Evolutionary conservation across 2,329 filamentous ascomycete species (phyloP), one percentile per base, ranked within the genome.

Genomic region (Ophiostoma angusticollis): DNA sequence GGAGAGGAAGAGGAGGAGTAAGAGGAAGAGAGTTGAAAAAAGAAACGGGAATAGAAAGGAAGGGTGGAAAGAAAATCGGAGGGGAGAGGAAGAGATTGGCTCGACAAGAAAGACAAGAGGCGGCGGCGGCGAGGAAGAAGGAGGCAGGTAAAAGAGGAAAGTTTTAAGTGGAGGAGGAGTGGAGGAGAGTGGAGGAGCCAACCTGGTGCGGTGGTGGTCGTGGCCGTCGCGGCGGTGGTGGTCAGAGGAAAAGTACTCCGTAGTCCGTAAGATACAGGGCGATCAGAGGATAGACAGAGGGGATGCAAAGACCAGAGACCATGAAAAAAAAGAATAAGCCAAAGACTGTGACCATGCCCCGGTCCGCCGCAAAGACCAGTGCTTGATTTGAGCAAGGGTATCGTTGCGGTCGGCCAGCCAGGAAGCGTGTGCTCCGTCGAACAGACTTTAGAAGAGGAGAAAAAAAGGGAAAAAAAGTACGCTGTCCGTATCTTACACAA

Each of bases 221-320:
- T 31, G 27, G 39, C 34, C 29, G 36, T 17, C 28, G 39, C 27
- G 28, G 32, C 27, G 35, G 24, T 31, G 35, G 29, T 37, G 35
- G 32, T 32, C 9, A 33, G 30, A 6, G 23, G 36, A 14, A 43
- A 41, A 46, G 43, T 42, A 44, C 39, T n/a, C n/a, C n/a, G n/a
- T n/a, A n/a, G n/a, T n/a, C n/a, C n/a, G n/a, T n/a, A n/a, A n/a
- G n/a, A n/a, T n/a, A n/a, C n/a, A n/a, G 43, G 34, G 43, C 44
- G 44, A 48, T 46, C 44, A 47, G 41, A 45, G 45, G 18, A 37
- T n/a, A n/a, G n/a, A n/a, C n/a, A n/a, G n/a, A n/a, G n/a, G n/a
- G n/a, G n/a, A n/a, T n/a, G n/a, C 45, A 40, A 36, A 45, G 41
- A 44, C 39, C 35, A 43, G 34, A 42, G 37, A 35, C 43, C 43